These are phyloP conservation scores for Acrasis kona DNA, from an alignment of 78 protist species.

Conservation along the genomic window DNA sequence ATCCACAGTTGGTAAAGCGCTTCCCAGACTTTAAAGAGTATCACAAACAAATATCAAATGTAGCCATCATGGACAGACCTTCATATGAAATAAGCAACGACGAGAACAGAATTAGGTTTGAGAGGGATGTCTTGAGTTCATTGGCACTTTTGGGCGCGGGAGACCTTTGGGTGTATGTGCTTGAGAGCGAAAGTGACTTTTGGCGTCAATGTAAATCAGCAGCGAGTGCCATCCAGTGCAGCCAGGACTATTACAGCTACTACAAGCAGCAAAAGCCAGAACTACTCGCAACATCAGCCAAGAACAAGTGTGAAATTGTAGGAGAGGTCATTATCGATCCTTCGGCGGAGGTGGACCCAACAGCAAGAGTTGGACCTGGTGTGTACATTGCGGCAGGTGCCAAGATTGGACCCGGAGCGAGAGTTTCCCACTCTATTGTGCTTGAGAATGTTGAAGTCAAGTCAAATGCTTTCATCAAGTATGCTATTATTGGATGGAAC, in stretches of 20 bases:
- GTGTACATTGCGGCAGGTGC: slow-evolving; percentile 51
- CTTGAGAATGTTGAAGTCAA: slow-evolving; percentile 25
- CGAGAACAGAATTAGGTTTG: too few relatives aligned
- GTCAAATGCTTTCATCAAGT: slow-evolving; percentile 34
- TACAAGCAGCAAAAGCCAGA: slow-evolving; percentile 32
- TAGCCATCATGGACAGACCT: too few relatives aligned
- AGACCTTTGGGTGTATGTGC: too few relatives aligned
- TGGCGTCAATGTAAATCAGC: slow-evolving; percentile 3
- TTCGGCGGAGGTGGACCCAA: slow-evolving; percentile 38
- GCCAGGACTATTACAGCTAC: slow-evolving; percentile 33
- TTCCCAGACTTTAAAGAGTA: background rate
- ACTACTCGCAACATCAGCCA: too few relatives aligned
- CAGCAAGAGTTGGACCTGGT: slow-evolving; percentile 44
- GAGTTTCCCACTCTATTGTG: slow-evolving; percentile 40
- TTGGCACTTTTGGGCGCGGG: too few relatives aligned
- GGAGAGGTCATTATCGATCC: slow-evolving; percentile 49
- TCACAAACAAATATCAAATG: too few relatives aligned
- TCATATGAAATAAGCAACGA: too few relatives aligned
- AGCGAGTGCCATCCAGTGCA: slow-evolving; percentile 27
- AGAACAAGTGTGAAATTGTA: slow-evolving; percentile 17
- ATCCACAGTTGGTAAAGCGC: background rate
- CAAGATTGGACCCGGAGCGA: slow-evolving; percentile 48
- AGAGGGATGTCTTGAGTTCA: too few relatives aligned
- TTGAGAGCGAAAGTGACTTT: background rate
- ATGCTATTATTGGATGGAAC: slow-evolving; percentile 45